Base-by-base conservation (phyloP, 2,329 filamentous ascomycete genomes). In the Neurospora sp. region DNA sequence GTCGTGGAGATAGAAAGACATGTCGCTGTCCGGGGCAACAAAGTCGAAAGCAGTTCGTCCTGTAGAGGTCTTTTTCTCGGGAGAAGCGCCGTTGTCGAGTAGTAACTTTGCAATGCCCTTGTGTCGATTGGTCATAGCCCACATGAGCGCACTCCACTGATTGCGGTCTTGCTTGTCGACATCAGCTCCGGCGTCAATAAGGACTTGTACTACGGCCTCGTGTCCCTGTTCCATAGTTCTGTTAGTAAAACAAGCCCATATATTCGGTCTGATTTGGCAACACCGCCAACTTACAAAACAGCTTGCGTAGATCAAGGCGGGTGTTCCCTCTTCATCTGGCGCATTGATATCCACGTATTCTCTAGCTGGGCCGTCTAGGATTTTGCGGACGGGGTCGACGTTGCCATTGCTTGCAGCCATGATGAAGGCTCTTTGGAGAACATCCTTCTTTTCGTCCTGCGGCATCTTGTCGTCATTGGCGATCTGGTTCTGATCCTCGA, bases 81-180 rank as follows among this genome's bases (percentile, higher is more conserved):
- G 91, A n/a, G 94, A 97, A 23, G 96, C 96, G 17, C 94, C 94
- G 76, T 96, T 92, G 78, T 99, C 95, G 40, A 99, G 86, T 17
- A 99, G 83, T 11, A 93, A 85, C 80, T 98, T 98, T 41, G 95
- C 94, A 74, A 99, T 99, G 66, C 89, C 90, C 81, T 98, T 98
- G 81, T 99, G 96, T 70, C 94, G 85, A 80, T 99, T 99, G 69
- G 96, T 99, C 92, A 98, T 98, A 67, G 96, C 95, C 96, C 96
- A 99, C 94, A 99, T 99, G 72, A 99, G 85, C 15, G 96, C 92
- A 76, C 92, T 98, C 96, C 96, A 99, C 77, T 96, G 91, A 78
- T 98, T 98, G 73, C 91, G 92, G 78, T 99, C 96, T 80, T 98
- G 95, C 76, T 91, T 91, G 81, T 99, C 93, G 68, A 98, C 93